A percentile compares a stretch with the other conserved stretches of the same genome.
phyloP scores from a whole-genome alignment of 1,139 yeast genomes.

The Eremothecium gossypii region DNA sequence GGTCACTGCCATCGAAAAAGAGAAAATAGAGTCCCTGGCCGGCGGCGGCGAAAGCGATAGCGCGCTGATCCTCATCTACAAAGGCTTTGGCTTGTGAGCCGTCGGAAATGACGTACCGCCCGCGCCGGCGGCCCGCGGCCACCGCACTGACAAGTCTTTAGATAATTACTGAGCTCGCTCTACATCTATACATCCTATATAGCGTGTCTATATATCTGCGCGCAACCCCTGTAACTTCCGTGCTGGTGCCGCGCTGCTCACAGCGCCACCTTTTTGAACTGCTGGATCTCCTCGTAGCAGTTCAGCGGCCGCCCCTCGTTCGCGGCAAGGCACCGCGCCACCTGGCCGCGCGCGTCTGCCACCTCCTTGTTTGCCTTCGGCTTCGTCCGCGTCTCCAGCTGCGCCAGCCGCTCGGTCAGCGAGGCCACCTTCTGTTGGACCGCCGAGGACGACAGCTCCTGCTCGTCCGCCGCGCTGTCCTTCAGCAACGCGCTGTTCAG shows the following conservation, averaged over 20 bases:
- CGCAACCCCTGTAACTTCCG: not conserved
- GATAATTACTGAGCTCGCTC: not conserved
- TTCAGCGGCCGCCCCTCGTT: slow-evolving; percentile 70
- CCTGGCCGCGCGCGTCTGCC: slow-evolving; percentile 42
- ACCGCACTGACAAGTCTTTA: not conserved
- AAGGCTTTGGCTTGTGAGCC: slow-evolving; percentile 50
- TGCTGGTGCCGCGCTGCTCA: not conserved
- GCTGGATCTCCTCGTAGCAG: slow-evolving; percentile 80
- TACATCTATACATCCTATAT: not conserved
- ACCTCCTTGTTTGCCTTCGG: slow-evolving; percentile 31
- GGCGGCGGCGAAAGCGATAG: slow-evolving; percentile 99
- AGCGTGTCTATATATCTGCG: not conserved
- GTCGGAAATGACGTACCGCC: slow-evolving; percentile 1
- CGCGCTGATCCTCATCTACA: slow-evolving; percentile 80
- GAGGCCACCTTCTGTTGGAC: slow-evolving; percentile 39
- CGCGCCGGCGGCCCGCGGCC: not conserved
- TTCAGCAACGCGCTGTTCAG: slow-evolving; percentile 38
- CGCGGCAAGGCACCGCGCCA: slow-evolving; percentile 56
- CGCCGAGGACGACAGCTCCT: slow-evolving; percentile 19
- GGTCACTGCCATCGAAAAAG: slow-evolving; percentile 67
- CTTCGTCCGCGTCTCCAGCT: slow-evolving; percentile 28
- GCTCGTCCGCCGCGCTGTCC: slow-evolving; percentile 29
- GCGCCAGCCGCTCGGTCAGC: slow-evolving; percentile 40
- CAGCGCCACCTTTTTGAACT: slow-evolving; percentile 42
- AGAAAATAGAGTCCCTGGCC: slow-evolving; percentile 72